These are phyloP conservation scores for Candida loeiensis DNA, from an alignment of 805 yeast species.

Conservation along the genomic window DNA sequence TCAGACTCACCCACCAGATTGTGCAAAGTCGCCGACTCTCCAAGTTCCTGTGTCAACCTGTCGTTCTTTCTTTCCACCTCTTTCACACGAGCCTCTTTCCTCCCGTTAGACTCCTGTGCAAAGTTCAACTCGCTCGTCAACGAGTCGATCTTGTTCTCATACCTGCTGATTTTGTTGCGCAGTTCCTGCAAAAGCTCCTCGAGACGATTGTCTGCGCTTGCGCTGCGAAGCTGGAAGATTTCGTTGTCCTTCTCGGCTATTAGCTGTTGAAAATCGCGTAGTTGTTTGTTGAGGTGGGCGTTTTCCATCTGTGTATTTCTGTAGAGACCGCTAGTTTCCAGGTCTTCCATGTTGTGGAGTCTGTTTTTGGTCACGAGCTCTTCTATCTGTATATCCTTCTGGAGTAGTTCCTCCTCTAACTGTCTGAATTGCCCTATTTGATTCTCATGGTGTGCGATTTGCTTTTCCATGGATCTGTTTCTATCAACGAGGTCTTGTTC, in stretches of 20 bases:
- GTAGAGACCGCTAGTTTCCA: too few species aligned
- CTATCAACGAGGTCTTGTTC: too few species aligned
- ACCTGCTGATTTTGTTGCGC: conserved; percentile 1
- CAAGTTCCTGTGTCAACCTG: background rate
- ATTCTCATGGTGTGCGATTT: too few species aligned
- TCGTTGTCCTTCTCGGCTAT: background rate
- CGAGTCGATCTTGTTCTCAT: conserved; percentile 6
- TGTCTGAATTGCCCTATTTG: too few species aligned
- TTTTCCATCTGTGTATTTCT: conserved; percentile 5
- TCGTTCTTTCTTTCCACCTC: background rate
- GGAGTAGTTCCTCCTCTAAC: too few species aligned
- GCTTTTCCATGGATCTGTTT: too few species aligned
- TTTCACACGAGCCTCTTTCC: background rate
- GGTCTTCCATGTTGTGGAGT: conserved; percentile 4
- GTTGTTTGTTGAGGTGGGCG: background rate
- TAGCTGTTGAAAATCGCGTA: background rate
- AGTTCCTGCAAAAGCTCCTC: conserved; percentile 5
- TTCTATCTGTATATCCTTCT: too few species aligned
- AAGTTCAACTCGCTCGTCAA: conserved; percentile 3
- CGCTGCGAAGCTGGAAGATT: background rate
- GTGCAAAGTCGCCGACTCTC: too few species aligned
- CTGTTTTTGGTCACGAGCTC: too few species aligned
- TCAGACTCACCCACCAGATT: too few species aligned
- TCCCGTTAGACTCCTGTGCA: conserved; percentile 5
- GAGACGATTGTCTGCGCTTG: background rate